Conservation (phyloP, 306 rosid genomes). For the Astragalus membranaceus region DNA sequence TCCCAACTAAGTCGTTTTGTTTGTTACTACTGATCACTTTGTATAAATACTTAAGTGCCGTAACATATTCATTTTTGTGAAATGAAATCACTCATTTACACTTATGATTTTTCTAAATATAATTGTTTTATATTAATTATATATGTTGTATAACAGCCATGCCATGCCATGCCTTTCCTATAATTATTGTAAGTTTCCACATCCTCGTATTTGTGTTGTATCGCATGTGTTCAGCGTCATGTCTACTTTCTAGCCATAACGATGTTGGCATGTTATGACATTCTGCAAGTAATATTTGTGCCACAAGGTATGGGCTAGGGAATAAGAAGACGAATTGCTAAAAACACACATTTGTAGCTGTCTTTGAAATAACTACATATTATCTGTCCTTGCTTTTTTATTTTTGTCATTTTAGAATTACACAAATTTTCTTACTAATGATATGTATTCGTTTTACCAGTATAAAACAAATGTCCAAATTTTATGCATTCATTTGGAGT, state of each 20-base stretch:
- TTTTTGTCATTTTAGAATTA: background rate
- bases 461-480: conserved; percentile 67
- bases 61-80: too few species aligned
- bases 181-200: background rate
- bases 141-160: background rate
- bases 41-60: too few species aligned
- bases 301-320: background rate
- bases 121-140: background rate
- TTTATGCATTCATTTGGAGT: conserved; percentile 72
- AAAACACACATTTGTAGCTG: background rate
- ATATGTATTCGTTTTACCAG: conserved; percentile 35
- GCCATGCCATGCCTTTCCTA: background rate
- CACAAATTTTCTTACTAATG: conserved; percentile 4
- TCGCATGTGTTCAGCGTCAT: background rate
- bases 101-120: too few species aligned
- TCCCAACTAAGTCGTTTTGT: too few species aligned
- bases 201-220: background rate
- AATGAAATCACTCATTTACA: too few species aligned
- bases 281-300: background rate
- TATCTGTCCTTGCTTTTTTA: background rate
- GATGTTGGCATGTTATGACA: background rate
- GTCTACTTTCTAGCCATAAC: background rate
- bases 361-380: background rate
- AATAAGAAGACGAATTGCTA: background rate
- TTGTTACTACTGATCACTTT: too few species aligned